A percentile compares a stretch with the other conserved stretches of the same genome.
Conservation (phyloP, 441 rosid genomes). For the Pelargonium australe region DNA sequence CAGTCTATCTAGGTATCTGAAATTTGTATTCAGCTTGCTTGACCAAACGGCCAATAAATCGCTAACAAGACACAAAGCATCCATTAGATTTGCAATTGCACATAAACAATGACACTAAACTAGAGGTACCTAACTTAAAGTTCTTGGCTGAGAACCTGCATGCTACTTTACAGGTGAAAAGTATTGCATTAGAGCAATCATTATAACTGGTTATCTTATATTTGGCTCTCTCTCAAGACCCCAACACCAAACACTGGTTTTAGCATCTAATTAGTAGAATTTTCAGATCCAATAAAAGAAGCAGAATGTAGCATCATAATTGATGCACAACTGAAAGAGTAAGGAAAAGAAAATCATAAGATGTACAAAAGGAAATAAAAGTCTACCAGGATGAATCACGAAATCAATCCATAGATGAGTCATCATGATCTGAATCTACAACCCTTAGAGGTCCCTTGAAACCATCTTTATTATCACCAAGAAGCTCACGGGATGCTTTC, state of each 20-base stretch:
- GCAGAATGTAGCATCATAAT: neutral
- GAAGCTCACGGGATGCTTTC: constrained; percentile 79
- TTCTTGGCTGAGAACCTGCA: no score
- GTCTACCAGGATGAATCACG: constrained; percentile 4
- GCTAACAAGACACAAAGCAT: no score
- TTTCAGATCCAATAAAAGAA: neutral
- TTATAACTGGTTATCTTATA: no score
- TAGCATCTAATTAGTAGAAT: neutral
- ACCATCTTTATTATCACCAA: constrained; percentile 47
- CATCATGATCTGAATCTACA: constrained; percentile 45
- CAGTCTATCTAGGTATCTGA: no score
- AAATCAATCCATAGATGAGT: constrained; percentile 28
- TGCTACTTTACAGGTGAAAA: no score
- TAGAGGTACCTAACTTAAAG: no score
- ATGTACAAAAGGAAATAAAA: neutral
- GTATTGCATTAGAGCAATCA: no score
- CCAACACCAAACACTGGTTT: neutral
- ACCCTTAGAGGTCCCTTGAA: constrained; percentile 63
- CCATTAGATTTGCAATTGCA: no score
- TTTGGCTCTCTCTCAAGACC: neutral
- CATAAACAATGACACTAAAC: no score
- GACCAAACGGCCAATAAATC: no score
- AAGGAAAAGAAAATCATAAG: neutral
- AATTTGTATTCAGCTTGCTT: no score
- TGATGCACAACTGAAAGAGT: neutral